Percentiles rank a stretch among this genome's conserved stretches.
Conservation (phyloP, 75 land plant genomes). For the Selaginella tamariscina region DNA sequence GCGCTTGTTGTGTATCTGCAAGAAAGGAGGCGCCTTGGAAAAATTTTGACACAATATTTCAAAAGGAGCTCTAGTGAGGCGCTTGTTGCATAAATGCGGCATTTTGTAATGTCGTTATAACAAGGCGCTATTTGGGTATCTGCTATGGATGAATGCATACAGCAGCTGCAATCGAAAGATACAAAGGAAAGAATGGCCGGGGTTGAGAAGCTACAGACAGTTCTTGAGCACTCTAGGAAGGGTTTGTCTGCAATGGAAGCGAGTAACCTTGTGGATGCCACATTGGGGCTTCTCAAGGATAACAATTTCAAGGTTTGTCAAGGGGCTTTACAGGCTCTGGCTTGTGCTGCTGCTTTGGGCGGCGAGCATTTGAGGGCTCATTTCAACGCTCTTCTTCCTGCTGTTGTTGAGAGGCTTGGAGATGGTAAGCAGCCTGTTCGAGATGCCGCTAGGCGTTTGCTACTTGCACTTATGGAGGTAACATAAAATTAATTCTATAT, state of each 20-base stretch:
- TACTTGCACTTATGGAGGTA: slow-evolving; percentile 99
- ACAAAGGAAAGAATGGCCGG: slow-evolving; percentile 98
- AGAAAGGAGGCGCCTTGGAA: no score
- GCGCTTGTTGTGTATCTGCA: neutral
- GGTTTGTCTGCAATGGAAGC: slow-evolving; percentile 49
- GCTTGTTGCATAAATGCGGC: neutral
- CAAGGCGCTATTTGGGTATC: no score
- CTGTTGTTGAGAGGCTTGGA: slow-evolving; percentile 82
- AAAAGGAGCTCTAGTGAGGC: no score
- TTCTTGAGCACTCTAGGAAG: slow-evolving; percentile 60
- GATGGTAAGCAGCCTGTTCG: slow-evolving; percentile 96
- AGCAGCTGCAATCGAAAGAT: slow-evolving; percentile 84
- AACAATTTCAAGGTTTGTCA: slow-evolving; percentile 82
- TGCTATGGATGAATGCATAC: slow-evolving; percentile 96
- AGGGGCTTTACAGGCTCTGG: slow-evolving; percentile 84
- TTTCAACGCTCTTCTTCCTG: slow-evolving; percentile 78
- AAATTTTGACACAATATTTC: no score
- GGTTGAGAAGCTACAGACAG: slow-evolving; percentile 76
- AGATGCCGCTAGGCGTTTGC: slow-evolving; percentile 72
- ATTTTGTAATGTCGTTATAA: neutral
- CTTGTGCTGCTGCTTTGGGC: slow-evolving; percentile 82
- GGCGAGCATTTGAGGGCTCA: slow-evolving; percentile 88
- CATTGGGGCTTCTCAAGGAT: slow-evolving; percentile 68
- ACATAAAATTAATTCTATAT: neutral
- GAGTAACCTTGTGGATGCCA: slow-evolving; percentile 62